Evolutionary conservation across 768 basidiomycete genomes (phyloP).

Genomic region (Russula abietina): DNA sequence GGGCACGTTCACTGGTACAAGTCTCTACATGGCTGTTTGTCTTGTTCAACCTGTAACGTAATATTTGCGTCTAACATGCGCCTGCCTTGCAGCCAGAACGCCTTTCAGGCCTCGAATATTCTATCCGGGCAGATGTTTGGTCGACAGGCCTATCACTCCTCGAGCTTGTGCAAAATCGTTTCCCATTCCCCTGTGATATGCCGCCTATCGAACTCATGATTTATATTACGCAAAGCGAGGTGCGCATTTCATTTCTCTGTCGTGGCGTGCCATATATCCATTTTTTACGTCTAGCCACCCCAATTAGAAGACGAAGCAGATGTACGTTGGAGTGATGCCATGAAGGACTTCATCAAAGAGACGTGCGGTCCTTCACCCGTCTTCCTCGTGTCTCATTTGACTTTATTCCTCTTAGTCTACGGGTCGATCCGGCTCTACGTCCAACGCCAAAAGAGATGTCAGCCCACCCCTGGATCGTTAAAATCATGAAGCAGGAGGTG

Average conservation of each 20-base stretch:
- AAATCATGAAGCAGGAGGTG: constrained; percentile 72
- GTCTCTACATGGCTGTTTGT: constrained; percentile 97
- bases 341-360: constrained; percentile 87
- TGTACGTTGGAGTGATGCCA: constrained; percentile 64
- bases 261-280: constrained; percentile 23
- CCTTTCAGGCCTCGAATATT: constrained; percentile 86
- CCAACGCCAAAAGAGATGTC: constrained; percentile 83
- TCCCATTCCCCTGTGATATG: constrained; percentile 90
- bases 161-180: constrained; percentile 89
- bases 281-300: constrained; percentile 53
- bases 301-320: constrained; percentile 69
- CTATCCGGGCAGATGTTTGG: constrained; percentile 97
- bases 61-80: constrained; percentile 19
- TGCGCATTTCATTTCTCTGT: constrained; percentile 32
- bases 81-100: constrained; percentile 69
- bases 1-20: constrained; percentile 95
- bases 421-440: constrained; percentile 57
- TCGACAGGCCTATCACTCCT: constrained; percentile 91
- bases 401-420: constrained; percentile 45
- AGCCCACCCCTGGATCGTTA: constrained; percentile 74
- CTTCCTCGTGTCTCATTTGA: constrained; percentile 10
- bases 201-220: constrained; percentile 93
- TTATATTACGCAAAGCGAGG: constrained; percentile 78
- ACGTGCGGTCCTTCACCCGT: constrained; percentile 48
- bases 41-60: constrained; percentile 7